These are phyloP conservation scores for Penicillium sp. DNA, from an alignment of 2,329 filamentous ascomycete species.

Conservation along the genomic window DNA sequence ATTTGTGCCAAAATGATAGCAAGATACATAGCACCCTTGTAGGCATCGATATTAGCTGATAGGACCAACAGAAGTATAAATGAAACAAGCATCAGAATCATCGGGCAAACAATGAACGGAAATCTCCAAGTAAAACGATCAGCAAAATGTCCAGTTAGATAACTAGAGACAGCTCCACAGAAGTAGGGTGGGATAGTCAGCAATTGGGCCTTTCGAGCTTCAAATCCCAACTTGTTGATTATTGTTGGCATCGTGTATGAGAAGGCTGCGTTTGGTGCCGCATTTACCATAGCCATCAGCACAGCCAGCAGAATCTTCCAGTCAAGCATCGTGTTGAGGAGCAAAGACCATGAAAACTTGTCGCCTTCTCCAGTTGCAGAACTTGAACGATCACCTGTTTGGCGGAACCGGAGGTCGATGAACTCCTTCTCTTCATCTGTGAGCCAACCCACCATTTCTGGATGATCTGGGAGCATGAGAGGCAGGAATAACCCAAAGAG, in stretches of 20 bases:
- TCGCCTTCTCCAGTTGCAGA: background rate
- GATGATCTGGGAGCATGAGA: background rate
- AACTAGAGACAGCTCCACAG: slow-evolving; percentile 37
- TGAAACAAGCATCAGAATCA: slow-evolving; percentile 28
- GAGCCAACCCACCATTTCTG: background rate
- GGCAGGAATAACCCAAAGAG: background rate
- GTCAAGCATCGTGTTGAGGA: background rate
- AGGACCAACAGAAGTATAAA: slow-evolving; percentile 32
- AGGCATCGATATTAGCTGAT: slow-evolving; percentile 2
- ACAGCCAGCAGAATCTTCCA: slow-evolving; percentile 5
- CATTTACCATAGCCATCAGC: slow-evolving; percentile 1
- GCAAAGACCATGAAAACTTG: slow-evolving; percentile 5
- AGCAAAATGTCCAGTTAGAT: slow-evolving; percentile 31
- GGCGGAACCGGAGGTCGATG: background rate
- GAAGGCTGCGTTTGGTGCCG: slow-evolving; percentile 2
- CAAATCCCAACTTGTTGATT: slow-evolving; percentile 61
- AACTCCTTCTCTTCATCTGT: background rate
- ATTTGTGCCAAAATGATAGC: slow-evolving; percentile 33
- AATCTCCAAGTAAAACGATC: slow-evolving; percentile 37
- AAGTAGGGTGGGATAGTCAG: slow-evolving; percentile 71
- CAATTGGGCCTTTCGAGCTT: slow-evolving; percentile 65
- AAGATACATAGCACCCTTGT: slow-evolving; percentile 24
- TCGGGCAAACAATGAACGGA: slow-evolving; percentile 33
- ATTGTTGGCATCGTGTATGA: slow-evolving; percentile 55
- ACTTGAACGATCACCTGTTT: background rate